Base-by-base conservation (phyloP, 768 basidiomycete species). In the Panaeolus cyanescens region DNA sequence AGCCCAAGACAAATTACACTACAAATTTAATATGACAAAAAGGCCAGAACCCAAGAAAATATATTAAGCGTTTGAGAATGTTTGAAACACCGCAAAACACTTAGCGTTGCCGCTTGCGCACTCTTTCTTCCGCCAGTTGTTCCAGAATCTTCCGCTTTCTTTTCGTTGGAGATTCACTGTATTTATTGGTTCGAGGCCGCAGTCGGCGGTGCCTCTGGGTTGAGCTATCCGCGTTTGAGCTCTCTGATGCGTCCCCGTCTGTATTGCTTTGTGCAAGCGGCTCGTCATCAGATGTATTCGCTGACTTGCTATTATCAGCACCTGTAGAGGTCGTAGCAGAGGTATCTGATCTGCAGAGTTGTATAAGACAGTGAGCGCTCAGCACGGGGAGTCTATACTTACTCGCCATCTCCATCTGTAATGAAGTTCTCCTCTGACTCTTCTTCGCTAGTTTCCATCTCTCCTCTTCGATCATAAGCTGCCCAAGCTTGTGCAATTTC, bases 361-460 rank as follows among this genome's bases (percentile, higher is more conserved):
- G 40, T 34, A 32, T 19, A 13, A 15, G 40, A 7, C 8, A 60
- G 19, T 12, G n/a, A 28, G 7, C 25, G 20, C 15, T 40, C n/a
- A 37, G 8, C 25, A 20, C 32, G 32, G 30, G 32, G 58, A 42
- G 4, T 28, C 22, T 25, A 22, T 45, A 56, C 64, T n/a, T 54
- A 68, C 67, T 45, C 63, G 50, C 59, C 62, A 39, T 62, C 62
- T 30, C 61, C 65, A 36, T 69, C 68, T 36, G 61, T 64, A 12
- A 74, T 60, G 33, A 80, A 79, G 12, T 69, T 65, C 58, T 79
- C 77, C 58, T 80, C 79, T 8, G 62, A 74, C 60, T 79, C 80
- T 62, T 81, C 81, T 45, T 81, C 81, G 40, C 72, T 76, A 5
- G 78, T 77, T 71, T 76, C 59, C 62, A 64, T 64, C 39, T 74